Base-by-base conservation (phyloP, 2,329 filamentous ascomycete genomes). In the Cryphonectria nitschkei region DNA sequence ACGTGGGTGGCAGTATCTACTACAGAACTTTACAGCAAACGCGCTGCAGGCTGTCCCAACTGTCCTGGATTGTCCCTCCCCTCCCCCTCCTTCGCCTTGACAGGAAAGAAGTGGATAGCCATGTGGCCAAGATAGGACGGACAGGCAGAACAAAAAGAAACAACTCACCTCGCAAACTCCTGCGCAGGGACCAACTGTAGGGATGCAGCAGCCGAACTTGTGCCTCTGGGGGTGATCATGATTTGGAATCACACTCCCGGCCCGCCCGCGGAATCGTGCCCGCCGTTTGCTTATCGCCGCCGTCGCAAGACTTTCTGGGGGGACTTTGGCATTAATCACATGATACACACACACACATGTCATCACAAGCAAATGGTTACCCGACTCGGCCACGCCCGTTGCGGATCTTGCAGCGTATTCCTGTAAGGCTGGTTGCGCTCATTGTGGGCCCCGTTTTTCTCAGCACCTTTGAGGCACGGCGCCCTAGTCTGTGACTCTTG, bases 151-250 rank as follows among this genome's bases (percentile, higher is more conserved):
- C 37, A 34, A 26, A 56, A 68, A 46, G 43, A 61, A 70, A 46
- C 62, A 65, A 11, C n/a, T 56, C 26, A 64, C 37, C 67, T 70
- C 69, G 71, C 71, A 73, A 71, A 73, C 66, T 73, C 66, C 58
- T 73, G 69, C 69, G 66, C 67, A 58, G 39, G 46, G 54, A 39
- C 58, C 46, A 39, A 34, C 50, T 39, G 32, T 29, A 46, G 63
- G 67, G 66, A 32, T 67, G 56, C 41, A 54, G 29, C 22, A 62
- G 56, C 68, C 71, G 56, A 34, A 50, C 16, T 26, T 50, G 39
- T 46, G 61, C 50, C 16, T 52, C 6, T n/a, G 3, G 52, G 60
- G 34, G 2, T n/a, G 46, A 50, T 50, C 6, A 63, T 13, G 16
- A 41, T 70, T 71, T 73, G 71, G 71, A 73, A 71, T 69, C 69